phyloP scores from a whole-genome alignment of 768 basidiomycete species.

The Phanerodontia chrysosporium region DNA sequence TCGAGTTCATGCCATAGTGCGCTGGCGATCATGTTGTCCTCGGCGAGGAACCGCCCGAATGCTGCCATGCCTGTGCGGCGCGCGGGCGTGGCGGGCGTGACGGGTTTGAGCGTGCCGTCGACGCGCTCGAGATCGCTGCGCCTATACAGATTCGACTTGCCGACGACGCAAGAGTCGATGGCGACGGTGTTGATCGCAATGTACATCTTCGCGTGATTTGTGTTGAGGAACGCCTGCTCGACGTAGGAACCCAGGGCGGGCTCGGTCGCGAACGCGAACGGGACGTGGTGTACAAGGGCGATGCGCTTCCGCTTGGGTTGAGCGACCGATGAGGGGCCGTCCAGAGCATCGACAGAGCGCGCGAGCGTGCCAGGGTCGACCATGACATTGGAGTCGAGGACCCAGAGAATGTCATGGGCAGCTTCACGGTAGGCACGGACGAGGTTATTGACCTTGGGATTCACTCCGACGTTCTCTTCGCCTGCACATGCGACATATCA shows the following conservation, averaged over 20 bases:
- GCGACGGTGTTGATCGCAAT: conserved; percentile 87
- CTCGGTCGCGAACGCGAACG: conserved; percentile 76
- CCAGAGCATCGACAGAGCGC: conserved; percentile 78
- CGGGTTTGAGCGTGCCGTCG: conserved; percentile 59
- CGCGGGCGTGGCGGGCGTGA: conserved; percentile 23
- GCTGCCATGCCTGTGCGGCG: conserved; percentile 60
- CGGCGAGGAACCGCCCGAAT: conserved; percentile 88
- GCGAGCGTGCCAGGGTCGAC: conserved; percentile 75
- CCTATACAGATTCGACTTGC: conserved; percentile 93
- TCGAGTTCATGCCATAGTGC: conserved; percentile 93
- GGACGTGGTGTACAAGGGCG: conserved; percentile 93
- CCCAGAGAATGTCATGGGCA: conserved; percentile 88
- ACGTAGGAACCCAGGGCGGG: conserved; percentile 71
- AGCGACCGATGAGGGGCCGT: conserved; percentile 32
- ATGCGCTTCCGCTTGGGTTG: conserved; percentile 42
- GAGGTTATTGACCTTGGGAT: conserved; percentile 98
- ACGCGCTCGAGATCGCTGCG: conserved; percentile 82
- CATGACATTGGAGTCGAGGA: conserved; percentile 92
- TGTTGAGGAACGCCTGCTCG: conserved; percentile 94
- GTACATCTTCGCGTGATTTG: conserved; percentile 98
- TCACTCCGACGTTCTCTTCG: conserved; percentile 81
- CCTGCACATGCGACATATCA: no score
- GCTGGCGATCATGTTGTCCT: conserved; percentile 96
- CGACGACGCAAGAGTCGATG: conserved; percentile 92
- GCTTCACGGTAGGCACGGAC: conserved; percentile 80